Base-by-base conservation (phyloP, 2,329 filamentous ascomycete species). In the Colletotrichum sp. region DNA sequence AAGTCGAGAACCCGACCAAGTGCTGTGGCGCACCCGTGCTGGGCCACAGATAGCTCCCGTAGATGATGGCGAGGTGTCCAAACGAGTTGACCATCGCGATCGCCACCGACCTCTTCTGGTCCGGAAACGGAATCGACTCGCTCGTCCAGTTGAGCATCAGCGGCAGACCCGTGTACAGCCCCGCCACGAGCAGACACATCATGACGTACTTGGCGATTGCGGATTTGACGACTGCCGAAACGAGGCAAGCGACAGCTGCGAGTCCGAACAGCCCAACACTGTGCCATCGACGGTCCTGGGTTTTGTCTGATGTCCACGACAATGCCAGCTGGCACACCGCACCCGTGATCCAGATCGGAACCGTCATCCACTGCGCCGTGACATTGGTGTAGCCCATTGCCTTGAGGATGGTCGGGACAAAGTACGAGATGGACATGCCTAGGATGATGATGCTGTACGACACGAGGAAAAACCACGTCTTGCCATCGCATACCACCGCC, bases 71-170 rank as follows among this genome's bases (percentile, higher is more conserved):
- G 0, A 78, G 49, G 62, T 78, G 70, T 30, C 77, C 77, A 18
- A 78, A 78, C 2, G 73, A 67, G 36, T 78, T 78, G 67, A 74
- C 71, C 24, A 78, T 71, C 2, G 77, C 76, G 34, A 78, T 78
- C 3, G 76, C 73, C 12, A 78, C 75, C 7, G 76, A 72, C 13
- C 76, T 66, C 59, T 78, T 78, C 63, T 78, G 67, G 16, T 75
- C 64, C 6, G 77, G 70, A 55, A 70, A 72, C 5, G 72, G 63
- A 28, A 78, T 69, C 60, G 55, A 73, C 32, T 71, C 76, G 64
- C 76, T 76, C 10, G 71, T 73, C 77, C 72, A 72, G 44, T 72
- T 74, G 15, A 76, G 71, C 36, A 77, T 32, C 39, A 78, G 71
- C 4, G 72, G 76, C 52, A 73, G 28, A 16, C 72, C 76, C 15